phyloP scores from a whole-genome alignment of 73 alveolate genomes.

The Stentor coeruleus region DNA sequence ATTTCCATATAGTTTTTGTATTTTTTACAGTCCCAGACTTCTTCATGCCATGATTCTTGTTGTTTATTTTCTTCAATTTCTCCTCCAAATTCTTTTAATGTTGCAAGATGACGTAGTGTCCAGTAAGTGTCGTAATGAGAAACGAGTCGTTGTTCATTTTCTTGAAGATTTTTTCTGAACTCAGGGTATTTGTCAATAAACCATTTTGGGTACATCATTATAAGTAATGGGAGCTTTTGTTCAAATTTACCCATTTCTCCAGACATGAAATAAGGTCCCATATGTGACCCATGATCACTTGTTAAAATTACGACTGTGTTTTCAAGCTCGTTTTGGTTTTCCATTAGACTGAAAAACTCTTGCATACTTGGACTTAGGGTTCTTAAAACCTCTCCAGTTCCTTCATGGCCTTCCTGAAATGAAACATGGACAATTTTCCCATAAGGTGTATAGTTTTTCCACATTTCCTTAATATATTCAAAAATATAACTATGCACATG shows the following conservation, averaged over 20 bases:
- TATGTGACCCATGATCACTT: constrained; percentile 41
- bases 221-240: constrained; percentile 25
- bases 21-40: constrained; percentile 26
- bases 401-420: constrained; percentile 40
- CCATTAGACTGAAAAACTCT: background rate
- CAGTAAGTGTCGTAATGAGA: constrained; percentile 25
- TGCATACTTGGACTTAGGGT: constrained; percentile 23
- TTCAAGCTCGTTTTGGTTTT: constrained; percentile 23
- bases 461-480: constrained; percentile 31
- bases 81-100: constrained; percentile 26
- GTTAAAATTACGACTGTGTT: constrained; percentile 26
- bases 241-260: constrained; percentile 22
- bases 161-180: constrained; percentile 6
- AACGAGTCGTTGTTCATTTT: background rate
- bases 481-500: constrained; percentile 9
- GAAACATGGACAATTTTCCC: constrained; percentile 28
- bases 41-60: background rate
- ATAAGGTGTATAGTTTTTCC: constrained; percentile 27
- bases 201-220: constrained; percentile 11
- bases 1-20: constrained; percentile 12
- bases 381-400: constrained; percentile 30
- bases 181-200: constrained; percentile 24
- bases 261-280: constrained; percentile 29
- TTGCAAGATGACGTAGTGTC: constrained; percentile 22
- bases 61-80: background rate